Conservation (phyloP, 108 stramenopile species). For the Nitzschia sp. region DNA sequence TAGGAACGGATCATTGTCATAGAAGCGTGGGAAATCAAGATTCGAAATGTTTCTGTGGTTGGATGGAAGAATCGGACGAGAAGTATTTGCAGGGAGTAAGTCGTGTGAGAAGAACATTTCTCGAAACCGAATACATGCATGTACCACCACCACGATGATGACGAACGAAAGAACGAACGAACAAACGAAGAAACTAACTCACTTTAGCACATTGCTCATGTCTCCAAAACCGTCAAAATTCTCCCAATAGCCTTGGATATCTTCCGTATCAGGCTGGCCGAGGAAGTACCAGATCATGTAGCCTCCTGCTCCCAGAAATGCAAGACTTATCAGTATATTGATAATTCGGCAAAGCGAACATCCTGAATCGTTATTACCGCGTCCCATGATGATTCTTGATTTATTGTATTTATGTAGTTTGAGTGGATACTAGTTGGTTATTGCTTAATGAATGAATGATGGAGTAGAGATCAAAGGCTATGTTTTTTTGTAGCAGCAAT, state of each 20-base stretch:
- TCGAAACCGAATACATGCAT: conserved; percentile 13
- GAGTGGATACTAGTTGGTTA: background rate
- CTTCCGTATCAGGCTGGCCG: conserved; percentile 22
- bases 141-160: too few relatives aligned
- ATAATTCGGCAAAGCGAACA: conserved; percentile 21
- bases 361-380: too few relatives aligned
- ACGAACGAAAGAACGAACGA: too few relatives aligned
- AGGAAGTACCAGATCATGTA: conserved; percentile 41
- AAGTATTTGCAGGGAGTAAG: too few relatives aligned
- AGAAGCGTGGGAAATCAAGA: conserved; percentile 34
- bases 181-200: too few relatives aligned
- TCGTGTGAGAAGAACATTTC: too few relatives aligned
- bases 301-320: conserved; percentile 25
- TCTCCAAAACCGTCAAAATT: conserved; percentile 41
- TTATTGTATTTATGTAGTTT: background rate
- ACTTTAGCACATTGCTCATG: too few relatives aligned
- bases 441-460: too few relatives aligned
- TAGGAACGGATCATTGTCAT: conserved; percentile 42
- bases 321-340: conserved; percentile 20
- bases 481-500: too few relatives aligned
- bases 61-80: too few relatives aligned
- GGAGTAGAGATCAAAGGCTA: too few relatives aligned
- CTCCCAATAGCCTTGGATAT: conserved; percentile 23
- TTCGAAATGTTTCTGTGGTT: background rate
- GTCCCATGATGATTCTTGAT: too few relatives aligned